These are phyloP conservation scores for Mortierella sp. DNA, from an alignment of 371 early-diverging fungal genomes.

Conservation along the genomic window DNA sequence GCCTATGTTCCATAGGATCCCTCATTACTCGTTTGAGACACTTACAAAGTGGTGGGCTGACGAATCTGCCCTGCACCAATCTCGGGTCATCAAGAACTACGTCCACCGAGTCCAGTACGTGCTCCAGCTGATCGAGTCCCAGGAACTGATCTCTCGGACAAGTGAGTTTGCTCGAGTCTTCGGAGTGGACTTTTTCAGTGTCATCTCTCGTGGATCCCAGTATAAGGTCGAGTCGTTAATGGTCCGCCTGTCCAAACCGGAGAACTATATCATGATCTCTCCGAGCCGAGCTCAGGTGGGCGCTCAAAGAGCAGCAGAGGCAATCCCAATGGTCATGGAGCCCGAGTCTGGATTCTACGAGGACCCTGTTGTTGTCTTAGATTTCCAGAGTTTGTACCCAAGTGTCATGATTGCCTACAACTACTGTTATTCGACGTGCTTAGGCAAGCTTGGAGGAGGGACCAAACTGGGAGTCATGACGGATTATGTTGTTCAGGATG, in stretches of 20 bases:
- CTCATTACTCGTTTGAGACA: constrained; percentile 70
- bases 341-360: constrained; percentile 85
- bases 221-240: constrained; percentile 91
- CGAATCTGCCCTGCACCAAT: constrained; percentile 63
- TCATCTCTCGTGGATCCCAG: constrained; percentile 91
- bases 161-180: constrained; percentile 91
- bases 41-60: constrained; percentile 77
- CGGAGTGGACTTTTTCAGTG: constrained; percentile 90
- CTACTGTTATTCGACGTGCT: constrained; percentile 90
- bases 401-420: constrained; percentile 96
- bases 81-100: constrained; percentile 76
- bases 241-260: constrained; percentile 87
- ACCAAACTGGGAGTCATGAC: constrained; percentile 62
- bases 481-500: constrained; percentile 56
- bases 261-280: constrained; percentile 74
- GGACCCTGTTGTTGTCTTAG: constrained; percentile 88
- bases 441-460: constrained; percentile 73
- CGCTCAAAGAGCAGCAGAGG: constrained; percentile 82
- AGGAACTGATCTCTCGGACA: constrained; percentile 77
- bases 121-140: constrained; percentile 79
- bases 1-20: constrained; percentile 61
- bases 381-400: constrained; percentile 95
- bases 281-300: constrained; percentile 77
- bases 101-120: constrained; percentile 76
- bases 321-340: constrained; percentile 91